Conservation (phyloP, 768 basidiomycete genomes). For the Clitopilus hobsonii region DNA sequence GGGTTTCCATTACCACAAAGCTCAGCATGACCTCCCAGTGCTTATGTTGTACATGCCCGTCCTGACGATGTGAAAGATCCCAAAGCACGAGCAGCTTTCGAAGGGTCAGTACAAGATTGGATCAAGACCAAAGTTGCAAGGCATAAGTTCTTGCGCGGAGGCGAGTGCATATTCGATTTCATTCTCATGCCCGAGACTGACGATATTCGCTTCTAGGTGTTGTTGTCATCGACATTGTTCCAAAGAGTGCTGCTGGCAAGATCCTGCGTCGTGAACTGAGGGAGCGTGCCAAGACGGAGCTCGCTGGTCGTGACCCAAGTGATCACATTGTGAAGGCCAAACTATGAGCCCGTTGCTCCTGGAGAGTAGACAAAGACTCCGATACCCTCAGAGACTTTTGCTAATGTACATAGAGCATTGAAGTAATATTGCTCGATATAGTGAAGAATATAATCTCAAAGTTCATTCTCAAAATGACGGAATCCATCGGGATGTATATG, state of each 20-base stretch:
- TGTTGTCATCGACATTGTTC: slow-evolving; percentile 54
- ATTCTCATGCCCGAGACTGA: neutral
- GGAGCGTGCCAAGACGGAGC: slow-evolving; percentile 58
- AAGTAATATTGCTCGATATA: too few relatives aligned
- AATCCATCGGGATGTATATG: too few relatives aligned
- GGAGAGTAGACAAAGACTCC: too few relatives aligned
- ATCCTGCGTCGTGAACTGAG: slow-evolving; percentile 78
- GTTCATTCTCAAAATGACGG: too few relatives aligned
- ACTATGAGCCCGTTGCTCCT: slow-evolving; percentile 18
- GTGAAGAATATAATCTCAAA: too few relatives aligned
- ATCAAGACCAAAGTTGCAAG: slow-evolving; percentile 60
- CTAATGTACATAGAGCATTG: too few relatives aligned
- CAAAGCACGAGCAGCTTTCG: slow-evolving; percentile 38
- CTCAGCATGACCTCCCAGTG: slow-evolving; percentile 29
- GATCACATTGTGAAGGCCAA: slow-evolving; percentile 26
- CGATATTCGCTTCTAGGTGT: slow-evolving; percentile 40
- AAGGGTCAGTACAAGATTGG: slow-evolving; percentile 58
- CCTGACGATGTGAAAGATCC: slow-evolving; percentile 29
- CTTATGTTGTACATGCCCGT: slow-evolving; percentile 54
- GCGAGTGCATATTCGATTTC: slow-evolving; percentile 19
- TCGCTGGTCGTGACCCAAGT: slow-evolving; percentile 32
- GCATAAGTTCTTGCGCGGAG: slow-evolving; percentile 80
- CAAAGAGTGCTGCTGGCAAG: slow-evolving; percentile 84
- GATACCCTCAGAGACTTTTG: too few relatives aligned
- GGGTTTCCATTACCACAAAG: neutral